These are phyloP conservation scores for Eucalyptus regnans DNA, from an alignment of 345 rosid genomes.

Conservation along the genomic window DNA sequence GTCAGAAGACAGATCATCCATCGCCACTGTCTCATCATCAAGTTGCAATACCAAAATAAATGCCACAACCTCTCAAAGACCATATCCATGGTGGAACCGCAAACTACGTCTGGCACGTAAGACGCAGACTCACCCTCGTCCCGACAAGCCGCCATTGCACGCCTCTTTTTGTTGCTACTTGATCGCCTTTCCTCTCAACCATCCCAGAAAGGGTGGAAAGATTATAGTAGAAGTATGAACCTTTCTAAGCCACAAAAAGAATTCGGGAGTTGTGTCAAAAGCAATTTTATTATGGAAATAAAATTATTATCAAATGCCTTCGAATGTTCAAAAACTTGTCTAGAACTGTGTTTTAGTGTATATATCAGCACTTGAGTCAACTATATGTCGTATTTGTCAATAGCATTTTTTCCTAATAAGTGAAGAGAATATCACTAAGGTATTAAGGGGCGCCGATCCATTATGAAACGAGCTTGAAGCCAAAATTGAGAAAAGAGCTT, in stretches of 20 bases:
- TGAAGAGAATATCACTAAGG: background rate
- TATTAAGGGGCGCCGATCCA: background rate
- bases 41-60: background rate
- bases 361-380: background rate
- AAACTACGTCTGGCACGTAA: background rate
- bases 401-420: fast-evolving
- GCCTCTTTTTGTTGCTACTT: background rate
- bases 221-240: background rate
- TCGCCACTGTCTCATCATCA: background rate
- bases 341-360: background rate
- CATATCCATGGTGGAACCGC: background rate
- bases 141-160: background rate
- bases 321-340: fast-evolving
- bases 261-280: too few species aligned
- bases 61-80: background rate
- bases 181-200: background rate
- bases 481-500: background rate
- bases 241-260: too few species aligned
- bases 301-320: too few species aligned
- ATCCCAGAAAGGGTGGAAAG: background rate
- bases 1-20: background rate
- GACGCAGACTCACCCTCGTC: background rate
- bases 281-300: fast-evolving
- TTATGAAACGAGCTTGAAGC: background rate
- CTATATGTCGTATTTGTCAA: too few species aligned